Conservation (phyloP, 345 rosid genomes). For the Turnera subulata region DNA sequence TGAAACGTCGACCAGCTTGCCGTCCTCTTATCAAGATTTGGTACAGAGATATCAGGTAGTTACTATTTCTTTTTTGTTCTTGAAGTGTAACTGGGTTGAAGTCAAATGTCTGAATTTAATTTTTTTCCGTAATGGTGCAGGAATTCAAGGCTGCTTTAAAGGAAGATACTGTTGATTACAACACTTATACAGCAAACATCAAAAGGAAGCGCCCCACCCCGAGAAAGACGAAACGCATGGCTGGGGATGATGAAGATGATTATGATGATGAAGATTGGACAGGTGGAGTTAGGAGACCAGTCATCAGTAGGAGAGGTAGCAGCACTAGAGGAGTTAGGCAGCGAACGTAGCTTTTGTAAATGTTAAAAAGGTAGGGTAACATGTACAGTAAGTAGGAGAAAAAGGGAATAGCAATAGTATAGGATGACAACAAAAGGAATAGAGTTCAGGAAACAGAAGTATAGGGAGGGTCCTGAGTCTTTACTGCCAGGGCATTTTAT, state of each 20-base stretch:
- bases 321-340: constrained; percentile 48
- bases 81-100: background rate
- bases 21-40: constrained; percentile 63
- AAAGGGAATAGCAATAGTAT: constrained; percentile 27
- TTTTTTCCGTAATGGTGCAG: constrained; percentile 32
- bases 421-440: constrained; percentile 22
- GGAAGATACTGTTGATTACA: constrained; percentile 82
- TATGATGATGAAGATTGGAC: constrained; percentile 48
- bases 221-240: constrained; percentile 23
- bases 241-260: constrained; percentile 40
- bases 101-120: background rate
- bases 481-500: constrained; percentile 11
- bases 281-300: constrained; percentile 41
- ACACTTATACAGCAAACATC: constrained; percentile 70
- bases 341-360: constrained; percentile 34
- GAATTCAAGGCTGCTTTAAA: constrained; percentile 82
- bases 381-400: constrained; percentile 35
- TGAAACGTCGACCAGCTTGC: constrained; percentile 46
- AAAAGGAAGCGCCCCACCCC: constrained; percentile 77
- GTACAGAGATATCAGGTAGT: constrained; percentile 77
- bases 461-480: constrained; percentile 2
- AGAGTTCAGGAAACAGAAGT: constrained; percentile 24
- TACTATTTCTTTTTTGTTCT: too few relatives aligned
- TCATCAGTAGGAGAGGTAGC: constrained; percentile 39
- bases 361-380: constrained; percentile 48